A percentile compares a stretch with the other conserved stretches of the same genome.
Conservation (phyloP, 768 basidiomycete species). For the Collybia nuda region DNA sequence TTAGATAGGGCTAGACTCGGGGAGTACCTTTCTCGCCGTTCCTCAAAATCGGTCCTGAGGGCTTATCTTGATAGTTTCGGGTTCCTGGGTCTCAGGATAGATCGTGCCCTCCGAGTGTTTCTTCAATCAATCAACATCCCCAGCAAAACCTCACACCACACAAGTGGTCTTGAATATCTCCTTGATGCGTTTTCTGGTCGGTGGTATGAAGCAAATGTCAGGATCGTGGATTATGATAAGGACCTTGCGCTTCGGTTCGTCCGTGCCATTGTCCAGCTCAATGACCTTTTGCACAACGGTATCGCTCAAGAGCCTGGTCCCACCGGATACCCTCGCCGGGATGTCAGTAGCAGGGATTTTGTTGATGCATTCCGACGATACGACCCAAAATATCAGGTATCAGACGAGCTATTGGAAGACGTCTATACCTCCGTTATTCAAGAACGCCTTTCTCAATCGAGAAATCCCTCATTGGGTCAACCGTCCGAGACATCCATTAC, state of each 20-base stretch:
- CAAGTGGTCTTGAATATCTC: slow-evolving; percentile 61
- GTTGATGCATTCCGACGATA: slow-evolving; percentile 78
- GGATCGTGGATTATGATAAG: slow-evolving; percentile 76
- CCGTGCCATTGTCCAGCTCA: slow-evolving; percentile 82
- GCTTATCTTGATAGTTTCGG: slow-evolving; percentile 88
- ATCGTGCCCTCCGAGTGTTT: slow-evolving; percentile 89
- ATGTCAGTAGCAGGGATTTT: slow-evolving; percentile 77
- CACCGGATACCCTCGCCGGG: slow-evolving; percentile 51
- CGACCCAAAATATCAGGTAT: slow-evolving; percentile 68
- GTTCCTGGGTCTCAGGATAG: slow-evolving; percentile 79
- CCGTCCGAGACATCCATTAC: slow-evolving; percentile 57
- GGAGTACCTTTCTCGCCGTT: slow-evolving; percentile 74
- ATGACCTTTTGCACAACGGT: slow-evolving; percentile 82
- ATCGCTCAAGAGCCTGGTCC: slow-evolving; percentile 61
- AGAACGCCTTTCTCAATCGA: slow-evolving; percentile 73
- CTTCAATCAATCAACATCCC: slow-evolving; percentile 74
- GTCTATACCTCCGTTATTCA: slow-evolving; percentile 77
- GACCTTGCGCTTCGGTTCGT: slow-evolving; percentile 78
- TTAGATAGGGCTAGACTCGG: slow-evolving; percentile 83
- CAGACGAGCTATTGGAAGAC: slow-evolving; percentile 73
- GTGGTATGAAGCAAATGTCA: slow-evolving; percentile 89
- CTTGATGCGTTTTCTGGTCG: slow-evolving; percentile 83
- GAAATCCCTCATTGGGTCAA: slow-evolving; percentile 38
- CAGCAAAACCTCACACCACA: slow-evolving; percentile 31
- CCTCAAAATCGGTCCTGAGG: slow-evolving; percentile 74